Evolutionary conservation across 805 yeast species (phyloP), one percentile per base, ranked within the genome.

Genomic region (Myxozyma lipomycoides): DNA sequence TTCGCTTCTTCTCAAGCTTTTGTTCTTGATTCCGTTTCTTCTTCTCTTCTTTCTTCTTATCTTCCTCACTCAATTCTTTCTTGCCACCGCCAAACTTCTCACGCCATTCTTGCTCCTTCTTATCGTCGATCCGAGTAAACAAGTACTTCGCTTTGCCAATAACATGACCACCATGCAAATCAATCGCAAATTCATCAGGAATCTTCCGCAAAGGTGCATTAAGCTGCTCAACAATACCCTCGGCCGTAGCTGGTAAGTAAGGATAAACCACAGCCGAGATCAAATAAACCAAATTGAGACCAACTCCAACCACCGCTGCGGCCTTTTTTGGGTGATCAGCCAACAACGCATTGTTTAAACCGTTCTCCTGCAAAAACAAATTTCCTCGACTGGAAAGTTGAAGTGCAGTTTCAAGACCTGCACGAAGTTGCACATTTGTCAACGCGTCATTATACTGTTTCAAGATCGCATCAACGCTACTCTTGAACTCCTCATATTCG

Each of bases 321-420:
- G 95, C 79, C 63, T 80, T 81, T 30, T 78, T 86, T 40, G 96
- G 95, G 43, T 71, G 67, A 64, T 87, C 80, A 49, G 81, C 78
- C 70, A 82, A 87, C 59, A 90, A 75, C 7, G 86, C 75, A 76
- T 93, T 93, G 70, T 91, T 98, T 63, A 93, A 78, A 72, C 90
- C 90, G 73, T 90, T 89, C 45, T 91, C 98, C 73, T 93, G 99
- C 68, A 93, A 78, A 77, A 91, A 93, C 69, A 77, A 85, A 72
- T 93, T 93, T 70, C 98, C 98, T 63, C 96, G 82, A 19, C 95
- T 81, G 51, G 96, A 85, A 50, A 93, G 74, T 28, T 86, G 76
- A 96, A 93, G 89, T 55, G 96, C 95, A 35, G 82, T 69, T 69
- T 90, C 98, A 57, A 91, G 75, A 67, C 97, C 98, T 65, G 82